Evolutionary conservation across 139 green algal genomes (phyloP).

Genomic region (Edaphochlamys debaryana): DNA sequence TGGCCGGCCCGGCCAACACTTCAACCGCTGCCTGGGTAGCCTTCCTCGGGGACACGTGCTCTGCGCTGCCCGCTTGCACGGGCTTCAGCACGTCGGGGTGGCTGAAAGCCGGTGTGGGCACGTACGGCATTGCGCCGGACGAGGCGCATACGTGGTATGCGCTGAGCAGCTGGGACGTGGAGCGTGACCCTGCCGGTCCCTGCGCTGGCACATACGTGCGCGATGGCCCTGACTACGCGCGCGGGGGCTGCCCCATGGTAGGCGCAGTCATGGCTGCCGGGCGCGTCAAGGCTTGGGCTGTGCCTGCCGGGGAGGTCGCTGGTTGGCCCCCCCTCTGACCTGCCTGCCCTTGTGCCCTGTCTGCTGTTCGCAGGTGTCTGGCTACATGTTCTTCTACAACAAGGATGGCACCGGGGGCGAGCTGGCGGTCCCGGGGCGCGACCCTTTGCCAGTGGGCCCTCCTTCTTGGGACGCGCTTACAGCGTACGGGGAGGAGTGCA

Average conservation of each 20-base stretch:
- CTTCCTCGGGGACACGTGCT: background rate
- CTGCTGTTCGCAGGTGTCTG: conserved; percentile 19
- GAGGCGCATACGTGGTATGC: too few relatives aligned
- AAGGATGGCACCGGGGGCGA: background rate
- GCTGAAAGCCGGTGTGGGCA: background rate
- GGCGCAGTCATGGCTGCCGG: too few relatives aligned
- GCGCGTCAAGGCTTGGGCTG: too few relatives aligned
- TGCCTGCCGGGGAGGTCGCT: too few relatives aligned
- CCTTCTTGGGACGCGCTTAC: background rate
- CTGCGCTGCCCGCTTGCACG: background rate
- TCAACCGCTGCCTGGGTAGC: background rate
- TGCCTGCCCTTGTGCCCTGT: too few relatives aligned
- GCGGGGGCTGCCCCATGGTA: conserved; percentile 18
- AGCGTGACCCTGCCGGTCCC: background rate
- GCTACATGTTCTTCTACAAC: background rate
- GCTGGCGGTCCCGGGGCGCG: background rate
- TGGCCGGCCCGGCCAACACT: background rate
- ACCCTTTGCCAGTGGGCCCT: too few relatives aligned
- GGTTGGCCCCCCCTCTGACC: too few relatives aligned
- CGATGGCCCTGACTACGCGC: background rate
- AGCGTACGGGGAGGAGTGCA: background rate
- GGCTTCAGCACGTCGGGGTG: conserved; percentile 14
- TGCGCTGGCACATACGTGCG: conserved; percentile 23
- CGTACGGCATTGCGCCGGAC: background rate
- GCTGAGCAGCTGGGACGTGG: conserved; percentile 21